phyloP scores from a whole-genome alignment of 2,329 filamentous ascomycete genomes.

The Phoma sp. region DNA sequence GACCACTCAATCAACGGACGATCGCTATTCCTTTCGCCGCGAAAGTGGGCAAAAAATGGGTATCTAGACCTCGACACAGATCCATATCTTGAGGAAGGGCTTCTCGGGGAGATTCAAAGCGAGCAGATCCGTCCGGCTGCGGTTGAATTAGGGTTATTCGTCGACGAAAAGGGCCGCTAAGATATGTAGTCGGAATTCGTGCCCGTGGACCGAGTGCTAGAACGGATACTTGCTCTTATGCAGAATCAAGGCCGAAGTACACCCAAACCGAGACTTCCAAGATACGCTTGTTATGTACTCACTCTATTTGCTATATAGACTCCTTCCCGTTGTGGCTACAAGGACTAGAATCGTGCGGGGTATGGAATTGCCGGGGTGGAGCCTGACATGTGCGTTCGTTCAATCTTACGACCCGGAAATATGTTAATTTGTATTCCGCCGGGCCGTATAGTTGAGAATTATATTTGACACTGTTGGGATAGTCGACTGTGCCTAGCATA shows the following conservation, averaged over 20 bases:
- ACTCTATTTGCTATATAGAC: not conserved
- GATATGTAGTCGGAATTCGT: not conserved
- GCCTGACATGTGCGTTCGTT: not conserved
- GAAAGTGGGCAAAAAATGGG: conserved; percentile 17
- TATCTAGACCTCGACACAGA: conserved; percentile 18
- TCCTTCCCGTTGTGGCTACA: not conserved
- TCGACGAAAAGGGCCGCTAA: conserved; percentile 1
- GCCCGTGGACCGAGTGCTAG: not conserved
- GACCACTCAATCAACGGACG: conserved; percentile 10
- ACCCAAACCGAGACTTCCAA: not conserved
- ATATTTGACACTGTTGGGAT: too few species aligned
- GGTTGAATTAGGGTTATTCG: not conserved
- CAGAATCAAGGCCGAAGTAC: not conserved
- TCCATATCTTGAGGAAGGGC: conserved; percentile 2
- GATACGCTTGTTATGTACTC: not conserved
- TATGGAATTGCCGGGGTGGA: not conserved
- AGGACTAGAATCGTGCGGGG: not conserved
- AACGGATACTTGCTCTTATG: not conserved
- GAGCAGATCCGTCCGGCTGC: conserved; percentile 9
- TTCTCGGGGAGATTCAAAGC: conserved; percentile 16
- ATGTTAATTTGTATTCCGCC: not conserved
- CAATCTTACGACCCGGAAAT: not conserved
- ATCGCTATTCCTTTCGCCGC: conserved; percentile 9
- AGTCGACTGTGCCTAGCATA: not conserved
- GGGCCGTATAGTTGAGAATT: not conserved